Conservation (phyloP, 768 basidiomycete species). For the Leccinum olivaceopallidum region DNA sequence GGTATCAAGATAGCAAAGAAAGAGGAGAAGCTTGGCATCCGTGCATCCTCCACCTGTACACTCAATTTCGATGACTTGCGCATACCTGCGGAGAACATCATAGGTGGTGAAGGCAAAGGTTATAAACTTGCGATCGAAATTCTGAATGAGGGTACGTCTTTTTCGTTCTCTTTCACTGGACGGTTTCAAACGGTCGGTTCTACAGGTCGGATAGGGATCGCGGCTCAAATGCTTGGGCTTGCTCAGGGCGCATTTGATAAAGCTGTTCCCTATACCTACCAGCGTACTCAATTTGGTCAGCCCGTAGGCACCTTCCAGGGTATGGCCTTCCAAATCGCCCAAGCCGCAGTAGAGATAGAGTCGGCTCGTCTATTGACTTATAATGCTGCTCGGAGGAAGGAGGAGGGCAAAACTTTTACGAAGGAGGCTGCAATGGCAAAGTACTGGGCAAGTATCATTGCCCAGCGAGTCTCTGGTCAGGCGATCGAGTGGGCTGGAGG, state of each 20-base stretch:
- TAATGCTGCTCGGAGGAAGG: conserved; percentile 94
- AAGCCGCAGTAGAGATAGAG: conserved; percentile 88
- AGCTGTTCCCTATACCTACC: conserved; percentile 91
- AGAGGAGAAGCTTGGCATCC: conserved; percentile 97
- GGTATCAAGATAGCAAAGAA: conserved; percentile 98
- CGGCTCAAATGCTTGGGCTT: conserved; percentile 97
- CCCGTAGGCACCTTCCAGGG: conserved; percentile 94
- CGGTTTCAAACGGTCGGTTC: not conserved
- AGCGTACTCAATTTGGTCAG: conserved; percentile 93
- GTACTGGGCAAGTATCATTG: conserved; percentile 86
- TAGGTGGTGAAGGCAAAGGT: conserved; percentile 89
- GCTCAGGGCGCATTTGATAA: conserved; percentile 98
- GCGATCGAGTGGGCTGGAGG: conserved; percentile 99
- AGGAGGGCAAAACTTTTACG: conserved; percentile 81
- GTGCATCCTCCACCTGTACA: conserved; percentile 93
- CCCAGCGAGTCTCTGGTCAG: conserved; percentile 80
- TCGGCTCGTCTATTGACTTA: conserved; percentile 89
- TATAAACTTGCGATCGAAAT: conserved; percentile 98
- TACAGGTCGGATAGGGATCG: conserved; percentile 89
- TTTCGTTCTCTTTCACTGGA: not conserved
- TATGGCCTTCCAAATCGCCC: conserved; percentile 93
- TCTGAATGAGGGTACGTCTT: conserved; percentile 75
- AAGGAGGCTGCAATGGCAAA: conserved; percentile 99
- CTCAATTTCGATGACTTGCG: conserved; percentile 94
- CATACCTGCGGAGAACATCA: conserved; percentile 81